These are phyloP conservation scores for Blastocladiella emersonii DNA, from an alignment of 371 early-diverging fungal genomes.

Conservation along the genomic window DNA sequence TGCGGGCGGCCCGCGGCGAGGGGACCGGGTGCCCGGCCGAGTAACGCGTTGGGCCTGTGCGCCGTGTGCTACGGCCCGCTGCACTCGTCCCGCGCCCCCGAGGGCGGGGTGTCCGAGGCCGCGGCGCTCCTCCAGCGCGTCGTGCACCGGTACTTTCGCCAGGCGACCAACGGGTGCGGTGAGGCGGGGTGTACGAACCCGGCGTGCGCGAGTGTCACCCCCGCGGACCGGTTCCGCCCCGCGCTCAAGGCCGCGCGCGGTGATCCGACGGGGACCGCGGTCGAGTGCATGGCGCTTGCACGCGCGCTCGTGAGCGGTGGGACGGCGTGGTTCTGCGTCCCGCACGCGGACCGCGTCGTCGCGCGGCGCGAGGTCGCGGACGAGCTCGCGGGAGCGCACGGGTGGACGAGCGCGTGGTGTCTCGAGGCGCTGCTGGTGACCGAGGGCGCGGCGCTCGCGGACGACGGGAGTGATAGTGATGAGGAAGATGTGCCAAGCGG, in stretches of 20 bases:
- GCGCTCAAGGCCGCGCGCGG: too few species aligned
- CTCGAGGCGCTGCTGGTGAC: not conserved
- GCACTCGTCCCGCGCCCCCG: not conserved
- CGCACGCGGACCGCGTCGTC: not conserved
- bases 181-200: not conserved
- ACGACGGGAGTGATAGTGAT: not conserved
- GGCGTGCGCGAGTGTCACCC: not conserved
- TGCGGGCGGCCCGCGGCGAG: not conserved
- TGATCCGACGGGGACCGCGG: not conserved
- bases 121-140: not conserved
- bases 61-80: not conserved
- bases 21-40: not conserved
- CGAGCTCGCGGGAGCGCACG: not conserved
- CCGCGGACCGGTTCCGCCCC: not conserved
- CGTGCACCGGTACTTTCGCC: not conserved
- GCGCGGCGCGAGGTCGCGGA: not conserved
- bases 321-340: not conserved
- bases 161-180: not conserved
- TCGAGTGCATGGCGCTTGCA: not conserved
- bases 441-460: not conserved
- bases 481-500: not conserved
- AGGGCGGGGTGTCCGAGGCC: not conserved
- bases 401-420: not conserved
- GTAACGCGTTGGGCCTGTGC: not conserved
- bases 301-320: too few species aligned